phyloP scores from a whole-genome alignment of 1,284 basidiomycete genomes.

The Ustilago nuda region DNA sequence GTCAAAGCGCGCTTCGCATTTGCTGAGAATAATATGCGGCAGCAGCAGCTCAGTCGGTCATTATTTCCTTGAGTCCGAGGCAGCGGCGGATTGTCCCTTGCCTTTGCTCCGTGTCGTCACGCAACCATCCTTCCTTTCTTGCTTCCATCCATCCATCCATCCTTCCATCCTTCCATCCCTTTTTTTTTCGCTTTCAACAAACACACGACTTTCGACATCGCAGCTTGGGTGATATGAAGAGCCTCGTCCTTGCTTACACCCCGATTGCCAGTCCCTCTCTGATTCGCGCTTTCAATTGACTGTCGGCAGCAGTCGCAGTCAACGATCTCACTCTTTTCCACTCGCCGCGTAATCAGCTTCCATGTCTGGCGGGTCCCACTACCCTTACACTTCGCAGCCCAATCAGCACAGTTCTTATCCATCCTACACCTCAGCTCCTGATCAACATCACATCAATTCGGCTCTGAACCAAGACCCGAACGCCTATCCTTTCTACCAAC shows the following conservation, averaged over 20 bases:
- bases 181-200: neutral
- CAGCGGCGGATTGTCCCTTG: neutral
- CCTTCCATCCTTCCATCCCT: neutral
- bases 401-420: constrained; percentile 13
- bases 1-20: constrained; percentile 5
- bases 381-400: constrained; percentile 22
- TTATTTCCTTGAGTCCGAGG: neutral
- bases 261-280: neutral
- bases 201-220: neutral
- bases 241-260: neutral
- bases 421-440: neutral
- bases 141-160: neutral
- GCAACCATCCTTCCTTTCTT: neutral
- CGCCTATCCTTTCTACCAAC: constrained; percentile 5
- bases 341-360: constrained; percentile 23
- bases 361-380: constrained; percentile 40
- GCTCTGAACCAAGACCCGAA: neutral
- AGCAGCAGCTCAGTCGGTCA: neutral
- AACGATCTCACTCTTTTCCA: neutral
- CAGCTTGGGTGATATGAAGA: constrained; percentile 23
- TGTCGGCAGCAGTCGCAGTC: constrained; percentile 17
- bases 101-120: neutral
- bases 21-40: neutral
- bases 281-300: constrained; percentile 15
- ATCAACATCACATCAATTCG: constrained; percentile 8